Conservation (phyloP, 208 protist species). For the Leishmania tropica region DNA sequence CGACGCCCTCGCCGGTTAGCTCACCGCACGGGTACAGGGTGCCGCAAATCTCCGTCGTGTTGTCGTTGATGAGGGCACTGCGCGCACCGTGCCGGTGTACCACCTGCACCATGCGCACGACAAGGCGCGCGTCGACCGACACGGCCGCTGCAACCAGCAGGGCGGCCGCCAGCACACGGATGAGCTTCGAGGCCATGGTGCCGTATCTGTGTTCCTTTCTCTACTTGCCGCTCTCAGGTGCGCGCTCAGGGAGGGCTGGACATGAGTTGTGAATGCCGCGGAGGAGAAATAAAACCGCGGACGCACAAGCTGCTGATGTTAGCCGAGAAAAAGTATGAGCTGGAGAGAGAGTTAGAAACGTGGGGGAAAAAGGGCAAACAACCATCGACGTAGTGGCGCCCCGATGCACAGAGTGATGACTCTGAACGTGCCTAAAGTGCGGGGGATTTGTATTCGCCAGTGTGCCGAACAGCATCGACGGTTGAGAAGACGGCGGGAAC, state of each 20-base stretch:
- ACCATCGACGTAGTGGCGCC: neutral
- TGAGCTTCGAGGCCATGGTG: conserved; percentile 2
- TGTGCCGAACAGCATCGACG: neutral
- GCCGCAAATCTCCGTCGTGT: conserved; percentile 39
- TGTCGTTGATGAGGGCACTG: conserved; percentile 26
- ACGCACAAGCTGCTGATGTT: neutral
- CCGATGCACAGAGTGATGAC: neutral
- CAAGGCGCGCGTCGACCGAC: conserved; percentile 23
- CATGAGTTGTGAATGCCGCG: neutral
- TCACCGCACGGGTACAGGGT: conserved; percentile 41
- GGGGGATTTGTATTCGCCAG: neutral
- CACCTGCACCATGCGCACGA: conserved; percentile 47
- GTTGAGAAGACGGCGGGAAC: neutral
- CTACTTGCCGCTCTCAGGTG: neutral
- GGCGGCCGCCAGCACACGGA: conserved; percentile 10
- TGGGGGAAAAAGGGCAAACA: neutral
- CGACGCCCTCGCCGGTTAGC: conserved; percentile 42
- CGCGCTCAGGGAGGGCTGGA: neutral
- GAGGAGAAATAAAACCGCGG: neutral
- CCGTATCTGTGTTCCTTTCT: neutral
- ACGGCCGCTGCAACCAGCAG: conserved; percentile 19
- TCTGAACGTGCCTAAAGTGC: neutral
- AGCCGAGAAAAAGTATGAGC: neutral
- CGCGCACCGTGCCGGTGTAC: conserved; percentile 54
- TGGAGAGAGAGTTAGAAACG: neutral